Evolutionary conservation across 2,329 filamentous ascomycete genomes (phyloP).

Genomic region (Alternaria consortialis): DNA sequence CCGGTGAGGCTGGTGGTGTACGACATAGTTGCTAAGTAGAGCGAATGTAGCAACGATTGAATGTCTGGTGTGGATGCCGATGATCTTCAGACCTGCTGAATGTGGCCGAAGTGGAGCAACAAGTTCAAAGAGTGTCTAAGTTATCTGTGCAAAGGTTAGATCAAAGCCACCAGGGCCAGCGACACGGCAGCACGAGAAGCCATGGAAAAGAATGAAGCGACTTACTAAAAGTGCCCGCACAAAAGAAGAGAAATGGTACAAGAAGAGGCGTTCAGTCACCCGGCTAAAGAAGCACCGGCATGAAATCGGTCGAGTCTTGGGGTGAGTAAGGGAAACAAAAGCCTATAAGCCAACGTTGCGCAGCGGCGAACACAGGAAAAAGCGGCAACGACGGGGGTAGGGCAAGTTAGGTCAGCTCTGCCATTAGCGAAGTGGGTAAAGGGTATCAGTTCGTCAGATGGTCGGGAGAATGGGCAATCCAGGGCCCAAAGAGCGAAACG

Average conservation of each 20-base stretch:
- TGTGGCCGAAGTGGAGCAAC: slow-evolving; percentile 38
- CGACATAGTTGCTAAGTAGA: slow-evolving; percentile 37
- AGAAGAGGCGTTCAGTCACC: slow-evolving; percentile 36
- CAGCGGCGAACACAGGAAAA: slow-evolving; percentile 21
- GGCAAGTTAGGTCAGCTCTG: slow-evolving; percentile 39
- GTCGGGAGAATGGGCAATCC: slow-evolving; percentile 7
- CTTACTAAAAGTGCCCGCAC: slow-evolving; percentile 53
- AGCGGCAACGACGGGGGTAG: slow-evolving; percentile 20
- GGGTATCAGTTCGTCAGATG: slow-evolving; percentile 27
- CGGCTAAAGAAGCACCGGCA: slow-evolving; percentile 53
- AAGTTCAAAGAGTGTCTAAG: slow-evolving; percentile 42
- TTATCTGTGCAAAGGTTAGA: slow-evolving; percentile 40
- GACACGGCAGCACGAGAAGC: slow-evolving; percentile 17
- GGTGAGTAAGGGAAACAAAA: slow-evolving; percentile 47
- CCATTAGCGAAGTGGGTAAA: slow-evolving; percentile 32
- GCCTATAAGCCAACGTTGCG: slow-evolving; percentile 48
- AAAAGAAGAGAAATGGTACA: slow-evolving; percentile 45
- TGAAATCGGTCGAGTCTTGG: slow-evolving; percentile 45
- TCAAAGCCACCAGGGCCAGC: slow-evolving; percentile 13
- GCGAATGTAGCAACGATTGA: slow-evolving; percentile 21
- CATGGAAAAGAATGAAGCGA: slow-evolving; percentile 14
- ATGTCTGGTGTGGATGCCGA: slow-evolving; percentile 35
- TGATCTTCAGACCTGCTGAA: slow-evolving; percentile 54
- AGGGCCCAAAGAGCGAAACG: slow-evolving; percentile 38
- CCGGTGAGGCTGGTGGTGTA: slow-evolving; percentile 49